Conservation (phyloP, 2,329 filamentous ascomycete species). For the Apiospora sp. region DNA sequence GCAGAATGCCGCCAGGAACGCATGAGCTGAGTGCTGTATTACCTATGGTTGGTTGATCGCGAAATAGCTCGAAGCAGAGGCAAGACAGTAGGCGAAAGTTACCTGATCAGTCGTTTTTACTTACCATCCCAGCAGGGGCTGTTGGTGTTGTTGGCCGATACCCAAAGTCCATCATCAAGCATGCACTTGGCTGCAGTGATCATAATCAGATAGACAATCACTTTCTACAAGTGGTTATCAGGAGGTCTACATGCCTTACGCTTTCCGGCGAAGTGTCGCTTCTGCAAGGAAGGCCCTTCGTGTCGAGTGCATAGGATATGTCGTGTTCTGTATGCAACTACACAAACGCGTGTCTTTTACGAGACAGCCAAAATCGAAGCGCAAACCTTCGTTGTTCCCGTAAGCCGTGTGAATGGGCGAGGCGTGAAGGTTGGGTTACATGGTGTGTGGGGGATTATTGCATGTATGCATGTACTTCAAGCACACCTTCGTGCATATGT, state of each 20-base stretch:
- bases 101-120: neutral
- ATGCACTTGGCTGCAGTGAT: neutral
- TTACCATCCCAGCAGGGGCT: neutral
- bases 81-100: slow-evolving; percentile 14
- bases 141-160: neutral
- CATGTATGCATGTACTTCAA: neutral
- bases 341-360: slow-evolving; percentile 18
- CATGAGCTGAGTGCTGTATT: slow-evolving; percentile 16
- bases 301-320: slow-evolving; percentile 12
- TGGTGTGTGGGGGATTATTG: slow-evolving; percentile 12
- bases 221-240: neutral
- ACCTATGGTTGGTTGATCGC: slow-evolving; percentile 14
- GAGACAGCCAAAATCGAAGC: neutral
- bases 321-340: slow-evolving; percentile 1
- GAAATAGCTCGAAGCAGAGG: slow-evolving; percentile 5
- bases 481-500: slow-evolving; percentile 10
- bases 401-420: neutral
- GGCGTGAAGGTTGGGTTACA: slow-evolving; percentile 15
- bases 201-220: neutral
- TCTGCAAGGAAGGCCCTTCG: slow-evolving; percentile 15
- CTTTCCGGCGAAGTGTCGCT: neutral
- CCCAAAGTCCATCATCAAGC: neutral
- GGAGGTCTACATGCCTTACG: neutral
- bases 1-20: slow-evolving; percentile 14
- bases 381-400: neutral